A percentile compares a stretch with the other conserved stretches of the same genome.
Conservation (phyloP, 495 filamentous ascomycete genomes). For the Talaromyces trachyspermus region DNA sequence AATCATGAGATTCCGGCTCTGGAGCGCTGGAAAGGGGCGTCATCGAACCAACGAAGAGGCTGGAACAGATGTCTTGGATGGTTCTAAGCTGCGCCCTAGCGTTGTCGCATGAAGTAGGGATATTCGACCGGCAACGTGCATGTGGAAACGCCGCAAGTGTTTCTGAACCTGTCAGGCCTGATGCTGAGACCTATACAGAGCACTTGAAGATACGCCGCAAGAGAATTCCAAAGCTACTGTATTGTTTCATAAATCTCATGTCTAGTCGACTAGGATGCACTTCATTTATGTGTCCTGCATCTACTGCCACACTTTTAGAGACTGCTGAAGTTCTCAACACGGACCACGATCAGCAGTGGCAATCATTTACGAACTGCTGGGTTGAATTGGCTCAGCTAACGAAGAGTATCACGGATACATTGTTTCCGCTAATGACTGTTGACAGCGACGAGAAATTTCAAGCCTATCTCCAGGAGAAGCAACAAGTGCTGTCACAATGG, state of each 20-base stretch:
- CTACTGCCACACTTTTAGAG: neutral
- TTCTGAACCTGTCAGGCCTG: slow-evolving; percentile 6
- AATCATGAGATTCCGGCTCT: slow-evolving; percentile 15
- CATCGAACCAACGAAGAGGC: slow-evolving; percentile 32
- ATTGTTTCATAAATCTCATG: slow-evolving; percentile 29
- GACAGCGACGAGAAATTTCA: slow-evolving; percentile 16
- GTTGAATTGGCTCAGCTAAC: slow-evolving; percentile 27
- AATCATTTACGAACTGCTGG: slow-evolving; percentile 18
- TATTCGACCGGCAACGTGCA: slow-evolving; percentile 18
- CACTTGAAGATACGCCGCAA: slow-evolving; percentile 18
- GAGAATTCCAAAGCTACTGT: slow-evolving; percentile 26
- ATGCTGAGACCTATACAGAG: slow-evolving; percentile 16
- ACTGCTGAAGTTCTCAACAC: neutral
- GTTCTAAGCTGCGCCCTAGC: slow-evolving; percentile 28
- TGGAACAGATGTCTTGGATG: slow-evolving; percentile 40
- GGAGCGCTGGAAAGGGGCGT: slow-evolving; percentile 21
- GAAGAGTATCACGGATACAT: slow-evolving; percentile 20
- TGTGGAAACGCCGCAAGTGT: slow-evolving; percentile 1
- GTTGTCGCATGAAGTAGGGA: slow-evolving; percentile 31
- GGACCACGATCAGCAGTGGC: slow-evolving; percentile 12
- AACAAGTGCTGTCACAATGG: slow-evolving; percentile 23
- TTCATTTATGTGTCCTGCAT: slow-evolving; percentile 19
- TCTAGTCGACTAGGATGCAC: slow-evolving; percentile 29
- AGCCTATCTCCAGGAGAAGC: slow-evolving; percentile 22
- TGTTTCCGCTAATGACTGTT: slow-evolving; percentile 17